A percentile compares a stretch with the other conserved stretches of the same genome.
Evolutionary conservation across 1,284 basidiomycete genomes (phyloP).

Genomic region (Stereum hirsutum): DNA sequence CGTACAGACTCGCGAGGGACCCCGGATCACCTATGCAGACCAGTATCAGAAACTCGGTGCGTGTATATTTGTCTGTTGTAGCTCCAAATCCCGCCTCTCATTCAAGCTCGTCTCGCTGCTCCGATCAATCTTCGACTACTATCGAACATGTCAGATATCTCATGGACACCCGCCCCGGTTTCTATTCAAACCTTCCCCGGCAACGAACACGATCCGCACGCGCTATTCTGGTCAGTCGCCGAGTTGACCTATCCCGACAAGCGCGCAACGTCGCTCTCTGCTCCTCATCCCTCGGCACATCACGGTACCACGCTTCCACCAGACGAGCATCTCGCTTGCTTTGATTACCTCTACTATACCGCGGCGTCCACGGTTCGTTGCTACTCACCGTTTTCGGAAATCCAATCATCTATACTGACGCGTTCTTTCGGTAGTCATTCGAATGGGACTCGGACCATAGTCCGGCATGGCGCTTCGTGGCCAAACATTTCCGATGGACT

Average conservation of each 20-base stretch:
- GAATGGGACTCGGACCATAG: slow-evolving; percentile 37
- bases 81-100: neutral
- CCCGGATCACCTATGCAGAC: slow-evolving; percentile 37
- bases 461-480: slow-evolving; percentile 41
- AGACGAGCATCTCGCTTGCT: slow-evolving; percentile 44
- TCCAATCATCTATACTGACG: neutral
- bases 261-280: slow-evolving; percentile 22
- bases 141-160: no score
- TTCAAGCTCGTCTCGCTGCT: neutral
- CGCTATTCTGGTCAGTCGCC: slow-evolving; percentile 37
- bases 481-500: slow-evolving; percentile 35
- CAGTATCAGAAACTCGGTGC: slow-evolving; percentile 43
- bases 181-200: slow-evolving; percentile 31
- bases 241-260: slow-evolving; percentile 33
- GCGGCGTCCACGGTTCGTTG: slow-evolving; percentile 23
- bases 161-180: slow-evolving; percentile 35
- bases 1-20: slow-evolving; percentile 34
- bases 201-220: slow-evolving; percentile 29
- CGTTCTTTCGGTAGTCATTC: slow-evolving; percentile 19
- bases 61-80: no score
- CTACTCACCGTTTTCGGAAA: slow-evolving; percentile 2
- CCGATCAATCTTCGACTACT: no score
- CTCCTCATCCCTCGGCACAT: slow-evolving; percentile 26
- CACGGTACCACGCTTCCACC: slow-evolving; percentile 28
- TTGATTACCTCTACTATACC: slow-evolving; percentile 45